Evolutionary conservation across 805 yeast species (phyloP).

Genomic region (Saccharomycopsis fodiens): DNA sequence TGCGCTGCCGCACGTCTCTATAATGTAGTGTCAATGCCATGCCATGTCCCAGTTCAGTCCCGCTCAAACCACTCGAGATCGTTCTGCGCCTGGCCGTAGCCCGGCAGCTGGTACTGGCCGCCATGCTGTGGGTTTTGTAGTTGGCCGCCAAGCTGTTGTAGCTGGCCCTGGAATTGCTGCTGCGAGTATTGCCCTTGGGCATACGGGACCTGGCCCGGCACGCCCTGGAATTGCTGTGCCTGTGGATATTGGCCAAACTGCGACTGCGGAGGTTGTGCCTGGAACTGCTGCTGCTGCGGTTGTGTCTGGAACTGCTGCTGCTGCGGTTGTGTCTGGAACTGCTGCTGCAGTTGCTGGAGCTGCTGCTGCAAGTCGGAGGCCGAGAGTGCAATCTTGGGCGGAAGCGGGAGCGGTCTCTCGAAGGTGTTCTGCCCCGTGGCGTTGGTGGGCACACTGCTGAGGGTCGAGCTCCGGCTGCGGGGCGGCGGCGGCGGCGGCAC

Average conservation of each 20-base stretch:
- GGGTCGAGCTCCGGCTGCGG: constrained; percentile 31
- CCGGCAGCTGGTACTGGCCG: background rate
- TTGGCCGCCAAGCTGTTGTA: constrained; percentile 1
- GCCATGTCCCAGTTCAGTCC: no score
- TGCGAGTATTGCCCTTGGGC: background rate
- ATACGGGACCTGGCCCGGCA: no score
- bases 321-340: constrained; percentile 5
- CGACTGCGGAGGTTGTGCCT: background rate
- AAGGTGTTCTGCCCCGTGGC: background rate
- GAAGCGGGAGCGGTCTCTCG: background rate
- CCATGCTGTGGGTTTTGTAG: background rate
- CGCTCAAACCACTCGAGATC: constrained; percentile 21
- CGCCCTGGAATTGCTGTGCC: no score
- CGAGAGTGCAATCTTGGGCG: constrained; percentile 5
- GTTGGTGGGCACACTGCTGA: background rate
- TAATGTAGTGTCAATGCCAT: no score
- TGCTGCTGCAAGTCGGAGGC: background rate
- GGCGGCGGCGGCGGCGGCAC: constrained; percentile 33
- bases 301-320: constrained; percentile 2
- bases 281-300: background rate
- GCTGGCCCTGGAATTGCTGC: background rate
- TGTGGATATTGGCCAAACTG: no score
- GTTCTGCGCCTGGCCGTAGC: constrained; percentile 10
- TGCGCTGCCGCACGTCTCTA: no score
- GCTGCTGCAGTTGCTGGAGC: constrained; percentile 10